These are phyloP conservation scores for Juncus effusus DNA, from an alignment of 176 grass and related monocot genomes.

Conservation along the genomic window DNA sequence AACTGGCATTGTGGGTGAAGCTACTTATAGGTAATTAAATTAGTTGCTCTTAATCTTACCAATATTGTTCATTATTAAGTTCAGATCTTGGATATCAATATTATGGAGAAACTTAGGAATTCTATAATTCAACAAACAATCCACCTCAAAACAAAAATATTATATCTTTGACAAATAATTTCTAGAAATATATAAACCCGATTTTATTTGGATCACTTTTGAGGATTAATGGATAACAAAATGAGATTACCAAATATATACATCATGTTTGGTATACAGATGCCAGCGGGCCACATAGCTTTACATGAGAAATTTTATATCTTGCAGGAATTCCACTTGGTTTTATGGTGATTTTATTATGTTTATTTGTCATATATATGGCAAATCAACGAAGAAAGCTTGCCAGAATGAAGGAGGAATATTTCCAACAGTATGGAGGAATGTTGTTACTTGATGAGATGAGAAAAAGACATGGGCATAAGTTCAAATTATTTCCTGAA, in stretches of 20 bases:
- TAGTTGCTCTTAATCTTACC: not conserved
- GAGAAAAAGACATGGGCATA: slow-evolving; percentile 38
- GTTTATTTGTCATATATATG: slow-evolving; percentile 30
- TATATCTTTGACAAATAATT: no score
- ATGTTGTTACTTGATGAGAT: slow-evolving; percentile 44
- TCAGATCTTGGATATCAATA: not conserved
- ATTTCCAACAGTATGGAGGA: slow-evolving; percentile 66
- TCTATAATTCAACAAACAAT: no score
- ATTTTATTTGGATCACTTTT: no score
- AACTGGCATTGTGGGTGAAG: slow-evolving; percentile 31
- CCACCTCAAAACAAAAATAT: no score
- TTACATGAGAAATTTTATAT: no score
- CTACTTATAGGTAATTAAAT: slow-evolving; percentile 44
- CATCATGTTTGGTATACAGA: no score
- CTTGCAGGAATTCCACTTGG: slow-evolving; percentile 40
- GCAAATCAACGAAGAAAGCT: slow-evolving; percentile 34
- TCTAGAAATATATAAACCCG: no score
- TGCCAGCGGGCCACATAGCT: no score
- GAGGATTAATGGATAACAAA: no score
- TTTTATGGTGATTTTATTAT: slow-evolving; percentile 18
- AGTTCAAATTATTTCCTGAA: slow-evolving; percentile 47
- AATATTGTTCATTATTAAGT: not conserved
- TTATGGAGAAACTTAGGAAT: no score
- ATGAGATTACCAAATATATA: not conserved
- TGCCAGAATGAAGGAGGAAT: slow-evolving; percentile 28